phyloP scores from a whole-genome alignment of 768 basidiomycete genomes.

The Termitomyces sp. region DNA sequence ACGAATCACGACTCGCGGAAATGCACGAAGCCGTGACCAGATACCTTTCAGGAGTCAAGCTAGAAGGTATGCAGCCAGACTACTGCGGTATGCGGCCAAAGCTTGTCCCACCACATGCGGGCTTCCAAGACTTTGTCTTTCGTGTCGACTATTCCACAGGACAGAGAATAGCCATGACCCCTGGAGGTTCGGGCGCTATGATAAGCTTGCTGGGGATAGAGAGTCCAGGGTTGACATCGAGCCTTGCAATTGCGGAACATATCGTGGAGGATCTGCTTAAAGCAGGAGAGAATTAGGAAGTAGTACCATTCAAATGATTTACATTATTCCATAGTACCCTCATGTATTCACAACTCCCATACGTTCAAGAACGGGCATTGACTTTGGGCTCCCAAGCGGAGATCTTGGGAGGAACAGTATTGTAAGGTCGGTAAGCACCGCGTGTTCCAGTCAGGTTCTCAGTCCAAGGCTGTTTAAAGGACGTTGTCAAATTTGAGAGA shows the following conservation, averaged over 20 bases:
- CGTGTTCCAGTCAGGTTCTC: slow-evolving; percentile 94
- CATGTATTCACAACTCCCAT: slow-evolving; percentile 7
- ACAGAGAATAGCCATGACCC: slow-evolving; percentile 12
- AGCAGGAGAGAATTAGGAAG: slow-evolving; percentile 12
- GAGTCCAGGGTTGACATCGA: slow-evolving; percentile 86
- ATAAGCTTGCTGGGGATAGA: slow-evolving; percentile 88
- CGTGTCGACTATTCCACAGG: slow-evolving; percentile 53
- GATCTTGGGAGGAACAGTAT: slow-evolving; percentile 80
- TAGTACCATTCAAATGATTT: slow-evolving; percentile 4
- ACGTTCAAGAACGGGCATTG: slow-evolving; percentile 32
- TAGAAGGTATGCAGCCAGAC: slow-evolving; percentile 68
- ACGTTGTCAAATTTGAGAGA: not conserved
- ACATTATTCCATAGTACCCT: slow-evolving; percentile 5
- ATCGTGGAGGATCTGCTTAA: slow-evolving; percentile 61
- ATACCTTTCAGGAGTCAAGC: slow-evolving; percentile 63
- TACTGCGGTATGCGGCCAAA: slow-evolving; percentile 89
- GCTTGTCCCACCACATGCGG: slow-evolving; percentile 63
- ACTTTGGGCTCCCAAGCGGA: slow-evolving; percentile 80
- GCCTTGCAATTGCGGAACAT: slow-evolving; percentile 81
- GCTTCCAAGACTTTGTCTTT: slow-evolving; percentile 84
- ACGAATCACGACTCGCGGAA: slow-evolving; percentile 50
- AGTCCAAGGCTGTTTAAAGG: slow-evolving; percentile 56
- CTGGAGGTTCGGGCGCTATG: slow-evolving; percentile 42
- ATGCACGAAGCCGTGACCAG: slow-evolving; percentile 70
- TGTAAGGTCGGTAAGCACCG: slow-evolving; percentile 86